Conservation (phyloP, 1,284 basidiomycete species). For the Ceratobasidium sp. region DNA sequence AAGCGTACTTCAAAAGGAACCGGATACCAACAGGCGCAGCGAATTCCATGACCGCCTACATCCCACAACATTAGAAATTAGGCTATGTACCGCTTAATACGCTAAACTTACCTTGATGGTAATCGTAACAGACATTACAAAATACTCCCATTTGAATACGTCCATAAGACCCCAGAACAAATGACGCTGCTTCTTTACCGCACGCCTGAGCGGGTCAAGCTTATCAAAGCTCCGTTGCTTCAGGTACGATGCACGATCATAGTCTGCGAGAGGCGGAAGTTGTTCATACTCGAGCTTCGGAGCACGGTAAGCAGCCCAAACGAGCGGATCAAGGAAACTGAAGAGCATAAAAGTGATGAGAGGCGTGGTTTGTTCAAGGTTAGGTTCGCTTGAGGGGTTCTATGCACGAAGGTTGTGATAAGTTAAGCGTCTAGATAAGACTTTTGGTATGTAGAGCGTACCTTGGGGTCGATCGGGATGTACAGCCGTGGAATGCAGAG, state of each 20-base stretch:
- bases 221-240: slow-evolving; percentile 56
- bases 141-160: slow-evolving; percentile 40
- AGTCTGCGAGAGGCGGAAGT: slow-evolving; percentile 72
- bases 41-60: slow-evolving; percentile 37
- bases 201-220: slow-evolving; percentile 57
- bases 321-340: slow-evolving; percentile 69
- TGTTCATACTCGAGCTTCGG: slow-evolving; percentile 62
- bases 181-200: slow-evolving; percentile 45
- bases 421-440: slow-evolving; percentile 54
- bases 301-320: slow-evolving; percentile 63
- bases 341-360: slow-evolving; percentile 69
- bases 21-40: slow-evolving; percentile 37
- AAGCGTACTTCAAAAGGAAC: slow-evolving; percentile 17
- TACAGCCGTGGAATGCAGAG: slow-evolving; percentile 64
- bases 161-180: slow-evolving; percentile 39
- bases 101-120: slow-evolving; percentile 11
- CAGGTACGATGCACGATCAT: slow-evolving; percentile 64
- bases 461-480: slow-evolving; percentile 59
- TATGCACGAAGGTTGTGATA: slow-evolving; percentile 50
- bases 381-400: slow-evolving; percentile 58
- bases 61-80: not conserved
- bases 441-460: slow-evolving; percentile 11
- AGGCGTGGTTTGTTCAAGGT: slow-evolving; percentile 77
- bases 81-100: not conserved
- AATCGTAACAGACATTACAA: slow-evolving; percentile 16